Evolutionary conservation across 2,329 filamentous ascomycete species (phyloP).

Genomic region (Calonectria pseudoreteaudii): DNA sequence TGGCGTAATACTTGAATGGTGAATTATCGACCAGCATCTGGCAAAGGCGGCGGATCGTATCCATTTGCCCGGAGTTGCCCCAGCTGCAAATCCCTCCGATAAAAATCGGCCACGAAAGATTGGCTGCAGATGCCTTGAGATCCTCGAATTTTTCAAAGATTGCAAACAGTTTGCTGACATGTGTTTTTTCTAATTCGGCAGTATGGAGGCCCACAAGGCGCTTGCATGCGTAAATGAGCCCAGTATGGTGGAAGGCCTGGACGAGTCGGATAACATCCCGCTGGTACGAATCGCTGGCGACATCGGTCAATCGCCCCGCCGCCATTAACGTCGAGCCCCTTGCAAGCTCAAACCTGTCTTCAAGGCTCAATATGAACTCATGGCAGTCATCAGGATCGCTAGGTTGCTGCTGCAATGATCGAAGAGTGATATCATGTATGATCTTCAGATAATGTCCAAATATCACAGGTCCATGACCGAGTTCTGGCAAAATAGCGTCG

Average conservation of each 20-base stretch:
- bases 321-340: neutral
- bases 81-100: neutral
- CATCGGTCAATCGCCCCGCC: neutral
- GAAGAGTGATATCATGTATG: neutral
- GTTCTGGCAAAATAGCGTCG: neutral
- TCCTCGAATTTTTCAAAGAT: neutral
- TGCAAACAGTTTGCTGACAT: neutral
- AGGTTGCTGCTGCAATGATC: neutral
- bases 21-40: neutral
- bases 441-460: neutral
- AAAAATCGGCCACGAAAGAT: neutral
- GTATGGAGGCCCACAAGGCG: neutral
- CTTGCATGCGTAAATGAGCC: neutral
- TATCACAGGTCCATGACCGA: neutral
- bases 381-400: neutral
- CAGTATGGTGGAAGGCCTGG: neutral
- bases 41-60: neutral
- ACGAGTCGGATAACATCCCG: neutral
- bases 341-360: neutral
- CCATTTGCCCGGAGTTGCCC: neutral
- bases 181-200: neutral
- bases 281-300: neutral
- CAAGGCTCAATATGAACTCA: neutral
- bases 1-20: neutral
- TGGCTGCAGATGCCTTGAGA: neutral